Base-by-base conservation (phyloP, 768 basidiomycete species). In the Mycena vulgaris region DNA sequence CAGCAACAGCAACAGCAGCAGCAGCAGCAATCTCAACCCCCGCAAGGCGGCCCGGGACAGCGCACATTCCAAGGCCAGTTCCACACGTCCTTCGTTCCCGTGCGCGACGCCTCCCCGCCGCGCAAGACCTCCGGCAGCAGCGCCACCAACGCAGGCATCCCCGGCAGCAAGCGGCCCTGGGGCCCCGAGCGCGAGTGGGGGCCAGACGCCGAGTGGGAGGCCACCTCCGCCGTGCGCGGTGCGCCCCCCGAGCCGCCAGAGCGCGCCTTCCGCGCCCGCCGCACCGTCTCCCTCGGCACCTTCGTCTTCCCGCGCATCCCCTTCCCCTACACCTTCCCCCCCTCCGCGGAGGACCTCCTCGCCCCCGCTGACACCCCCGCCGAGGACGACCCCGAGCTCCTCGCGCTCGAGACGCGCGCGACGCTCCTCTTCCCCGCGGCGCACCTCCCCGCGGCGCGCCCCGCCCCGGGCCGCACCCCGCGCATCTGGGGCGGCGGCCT, bases 401-500 rank as follows among this genome's bases (percentile, higher is more conserved):
- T 11, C n/a, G 14, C 25, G 23, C 48, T 71, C 63, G 69, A 70
- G n/a, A 74, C 73, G 48, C 66, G 66, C 45, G 79, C 84, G 40
- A 81, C 83, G 5, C 68, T 87, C 23, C 77, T 84, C 72, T 74
- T 88, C 68, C 85, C 87, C 4, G 70, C 80, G 5, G 75, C 80
- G 21, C 83, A 83, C 63, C 76, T 87, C 30, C 87, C 87, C 0
- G 74, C 79, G 6, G 68, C 74, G 30, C 76, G 81, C 39, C 85
- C 83, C 13, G 58, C 75, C 14, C 82, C n/a, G n/a, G n/a, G n/a
- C n/a, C n/a, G 79, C 14, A 1, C n/a, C 31, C 82, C 83, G 62
- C 81, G 83, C 8, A 75, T 87, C 21, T 87, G 87, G 87, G 86
- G 87, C 63, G 85, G 83, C 57, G 86, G 82, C 23, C 66, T 81